Conservation (phyloP, 176 grass and related monocot species). For the Triticum turgidum region DNA sequence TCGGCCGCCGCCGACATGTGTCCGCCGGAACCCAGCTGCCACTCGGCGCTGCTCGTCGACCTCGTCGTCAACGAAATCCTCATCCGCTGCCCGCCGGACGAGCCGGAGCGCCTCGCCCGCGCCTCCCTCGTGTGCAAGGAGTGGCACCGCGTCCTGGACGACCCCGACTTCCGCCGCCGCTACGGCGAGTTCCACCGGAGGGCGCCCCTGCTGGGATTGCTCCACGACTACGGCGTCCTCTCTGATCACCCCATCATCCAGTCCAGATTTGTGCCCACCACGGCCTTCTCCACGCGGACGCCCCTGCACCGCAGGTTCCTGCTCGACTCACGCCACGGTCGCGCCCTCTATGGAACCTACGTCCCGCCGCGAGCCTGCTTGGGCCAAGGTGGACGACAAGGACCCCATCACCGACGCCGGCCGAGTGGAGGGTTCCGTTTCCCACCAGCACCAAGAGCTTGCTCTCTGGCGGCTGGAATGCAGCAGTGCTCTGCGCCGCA, state of each 20-base stretch:
- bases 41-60: too few relatives aligned
- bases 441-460: too few relatives aligned
- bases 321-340: neutral
- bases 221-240: neutral
- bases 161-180: neutral
- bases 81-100: too few relatives aligned
- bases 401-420: neutral
- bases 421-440: neutral
- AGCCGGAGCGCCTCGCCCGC: too few relatives aligned
- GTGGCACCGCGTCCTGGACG: neutral
- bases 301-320: neutral
- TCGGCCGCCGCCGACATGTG: too few relatives aligned
- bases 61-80: too few relatives aligned
- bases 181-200: neutral
- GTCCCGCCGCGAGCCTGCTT: too few relatives aligned
- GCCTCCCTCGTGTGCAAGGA: neutral
- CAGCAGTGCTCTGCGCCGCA: too few relatives aligned
- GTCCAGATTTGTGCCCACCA: neutral
- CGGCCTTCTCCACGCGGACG: neutral
- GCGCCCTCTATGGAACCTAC: neutral
- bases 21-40: too few relatives aligned
- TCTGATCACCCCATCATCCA: too few relatives aligned
- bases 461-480: too few relatives aligned
- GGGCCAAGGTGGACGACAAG: neutral
- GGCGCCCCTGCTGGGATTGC: neutral